A percentile compares a stretch with the other conserved stretches of the same genome.
phyloP scores from a whole-genome alignment of 202 grass and related monocot species.

The Setaria italica region DNA sequence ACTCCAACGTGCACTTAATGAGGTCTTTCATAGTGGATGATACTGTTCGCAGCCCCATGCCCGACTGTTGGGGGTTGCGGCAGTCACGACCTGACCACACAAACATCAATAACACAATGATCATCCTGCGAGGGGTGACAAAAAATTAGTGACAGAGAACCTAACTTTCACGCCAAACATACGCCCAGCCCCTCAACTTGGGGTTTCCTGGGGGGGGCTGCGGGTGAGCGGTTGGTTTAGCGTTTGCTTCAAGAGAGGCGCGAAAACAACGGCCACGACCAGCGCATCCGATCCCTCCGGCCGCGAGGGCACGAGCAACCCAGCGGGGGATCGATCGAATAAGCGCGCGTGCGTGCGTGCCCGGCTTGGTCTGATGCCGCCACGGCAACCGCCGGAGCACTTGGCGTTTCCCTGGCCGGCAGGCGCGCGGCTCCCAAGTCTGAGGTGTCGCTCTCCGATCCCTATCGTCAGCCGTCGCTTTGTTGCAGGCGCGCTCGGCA shows the following conservation, averaged over 20 bases:
- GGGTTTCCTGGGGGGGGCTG: neutral
- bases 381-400: slow-evolving; percentile 44
- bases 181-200: no score
- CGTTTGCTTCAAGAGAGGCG: slow-evolving; percentile 77
- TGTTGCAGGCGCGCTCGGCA: neutral
- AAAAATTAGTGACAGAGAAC: no score
- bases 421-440: neutral
- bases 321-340: neutral
- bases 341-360: neutral
- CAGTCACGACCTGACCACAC: no score
- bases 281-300: neutral
- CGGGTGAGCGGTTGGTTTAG: slow-evolving; percentile 69
- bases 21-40: no score
- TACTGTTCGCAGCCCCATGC: no score
- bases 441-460: neutral
- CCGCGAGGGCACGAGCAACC: neutral
- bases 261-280: slow-evolving; percentile 51
- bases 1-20: no score
- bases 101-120: no score
- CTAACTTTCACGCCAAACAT: no score
- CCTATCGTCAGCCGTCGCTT: no score
- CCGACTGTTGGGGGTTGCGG: no score
- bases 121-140: no score
- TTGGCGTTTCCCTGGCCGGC: neutral
- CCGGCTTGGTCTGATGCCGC: slow-evolving; percentile 49